phyloP scores from a whole-genome alignment of 1,284 basidiomycete genomes.

The Cystobasidium slooffiae region DNA sequence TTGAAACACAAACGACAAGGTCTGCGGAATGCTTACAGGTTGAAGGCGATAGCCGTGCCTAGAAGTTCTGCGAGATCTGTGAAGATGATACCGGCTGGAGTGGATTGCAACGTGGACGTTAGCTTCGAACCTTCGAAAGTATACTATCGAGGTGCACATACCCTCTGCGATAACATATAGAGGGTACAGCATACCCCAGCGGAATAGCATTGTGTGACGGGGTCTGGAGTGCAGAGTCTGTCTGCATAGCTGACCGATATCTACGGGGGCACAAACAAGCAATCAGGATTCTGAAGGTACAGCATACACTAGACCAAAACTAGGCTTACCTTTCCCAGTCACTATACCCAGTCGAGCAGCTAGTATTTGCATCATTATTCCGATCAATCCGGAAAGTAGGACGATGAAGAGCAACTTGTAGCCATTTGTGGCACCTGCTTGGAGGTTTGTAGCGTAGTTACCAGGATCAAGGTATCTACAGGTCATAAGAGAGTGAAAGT shows the following conservation, averaged over 20 bases:
- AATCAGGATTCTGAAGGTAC: not conserved
- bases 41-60: conserved; percentile 77
- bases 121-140: no score
- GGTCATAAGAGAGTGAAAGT: not conserved
- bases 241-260: conserved; percentile 47
- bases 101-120: no score
- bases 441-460: conserved; percentile 50
- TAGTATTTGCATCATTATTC: conserved; percentile 67
- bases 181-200: conserved; percentile 65
- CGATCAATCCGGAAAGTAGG: conserved; percentile 79
- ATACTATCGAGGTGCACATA: conserved; percentile 54
- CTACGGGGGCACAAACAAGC: conserved; percentile 45
- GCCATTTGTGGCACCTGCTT: conserved; percentile 60
- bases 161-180: conserved; percentile 68
- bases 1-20: not conserved
- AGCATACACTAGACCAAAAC: not conserved
- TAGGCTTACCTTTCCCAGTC: conserved; percentile 57
- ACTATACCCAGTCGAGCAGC: conserved; percentile 63
- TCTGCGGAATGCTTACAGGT: conserved; percentile 60
- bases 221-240: conserved; percentile 19
- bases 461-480: conserved; percentile 41
- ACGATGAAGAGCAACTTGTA: conserved; percentile 87
- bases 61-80: conserved; percentile 69
- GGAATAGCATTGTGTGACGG: conserved; percentile 65
- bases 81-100: conserved; percentile 50